Evolutionary conservation across 352 stramenopile species (phyloP), one percentile per base, ranked within the genome.

Genomic region (Phytophthora agathidicida): DNA sequence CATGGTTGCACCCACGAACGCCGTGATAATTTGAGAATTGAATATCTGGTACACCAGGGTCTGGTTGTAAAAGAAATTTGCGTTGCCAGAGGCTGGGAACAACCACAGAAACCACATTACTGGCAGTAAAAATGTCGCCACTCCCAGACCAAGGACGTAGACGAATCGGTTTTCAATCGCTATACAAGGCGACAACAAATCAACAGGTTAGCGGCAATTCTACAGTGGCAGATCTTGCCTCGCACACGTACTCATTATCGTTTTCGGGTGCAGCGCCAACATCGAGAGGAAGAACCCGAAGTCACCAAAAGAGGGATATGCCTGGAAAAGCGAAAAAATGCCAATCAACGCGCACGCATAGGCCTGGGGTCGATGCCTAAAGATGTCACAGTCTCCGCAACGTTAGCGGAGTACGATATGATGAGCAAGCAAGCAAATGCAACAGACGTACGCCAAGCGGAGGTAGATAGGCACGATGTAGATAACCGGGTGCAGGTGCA

Each of bases 1-100:
- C 81, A 95, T 89, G 8, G 78, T 86, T 13, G 82, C 83, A 8
- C 73, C 73, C 8, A 95, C 75, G 30, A 95, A 95, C 44, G 85
- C 83, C 9, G 67, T 85, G 53, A 93, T 77, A 16, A 92, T 60
- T 53, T 91, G 82, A 1, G 81, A 86, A 58, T 80, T 83, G 55
- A 95, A 95, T 49, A 91, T 83, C 60, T 93, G 86, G 51, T 91
- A 95, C 42, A 95, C 82, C 37, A 95, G 67, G 28, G 86, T 95
- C 65, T 93, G 83, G 66, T 92, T 93, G 71, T 93, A 95, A 50
- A 91, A 95, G 60, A 95, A 95, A 52, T 95, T 95, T n/a, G 86
- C 82, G 59, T 95, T 95, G 17, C 86, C 86, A 8, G 83, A 93
- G 10, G 79, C 86, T 6, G 86, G 83, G 42, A 88, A 95, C 31